Evolutionary conservation across 345 rosid species (phyloP).

Genomic region (Firmiana major): DNA sequence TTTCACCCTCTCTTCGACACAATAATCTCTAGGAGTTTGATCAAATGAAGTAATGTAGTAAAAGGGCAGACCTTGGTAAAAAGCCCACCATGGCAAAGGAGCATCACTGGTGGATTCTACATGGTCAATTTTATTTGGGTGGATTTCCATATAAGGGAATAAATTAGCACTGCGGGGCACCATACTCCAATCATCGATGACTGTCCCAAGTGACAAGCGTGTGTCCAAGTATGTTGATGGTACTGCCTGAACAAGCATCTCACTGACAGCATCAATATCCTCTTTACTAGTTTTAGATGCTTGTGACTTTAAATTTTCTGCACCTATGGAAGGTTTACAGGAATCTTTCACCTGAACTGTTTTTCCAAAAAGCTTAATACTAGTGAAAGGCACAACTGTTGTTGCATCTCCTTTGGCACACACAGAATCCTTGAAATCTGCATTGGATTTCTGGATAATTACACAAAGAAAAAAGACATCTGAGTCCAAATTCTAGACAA

Average conservation of each 20-base stretch:
- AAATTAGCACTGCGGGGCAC: conserved; percentile 5
- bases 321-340: conserved; percentile 18
- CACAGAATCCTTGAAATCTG: conserved; percentile 16
- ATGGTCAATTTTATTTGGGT: conserved; percentile 8
- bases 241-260: conserved; percentile 2
- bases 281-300: conserved; percentile 12
- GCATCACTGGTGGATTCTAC: conserved; percentile 16
- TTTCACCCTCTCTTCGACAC: conserved; percentile 8
- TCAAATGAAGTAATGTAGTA: conserved; percentile 13
- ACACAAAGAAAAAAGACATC: neutral
- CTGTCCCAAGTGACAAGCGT: conserved; percentile 38
- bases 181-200: neutral
- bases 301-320: conserved; percentile 1
- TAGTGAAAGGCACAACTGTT: conserved; percentile 19
- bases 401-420: conserved; percentile 16
- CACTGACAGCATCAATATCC: conserved; percentile 14
- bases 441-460: conserved; percentile 29
- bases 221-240: conserved; percentile 26
- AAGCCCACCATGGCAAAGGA: conserved; percentile 16
- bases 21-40: conserved; percentile 5
- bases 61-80: conserved; percentile 22
- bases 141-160: conserved; percentile 10
- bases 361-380: conserved; percentile 69
- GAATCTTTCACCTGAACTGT: conserved; percentile 42
- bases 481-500: neutral